phyloP scores from a whole-genome alignment of 208 protist genomes.

The Wallacemonas sp. region DNA sequence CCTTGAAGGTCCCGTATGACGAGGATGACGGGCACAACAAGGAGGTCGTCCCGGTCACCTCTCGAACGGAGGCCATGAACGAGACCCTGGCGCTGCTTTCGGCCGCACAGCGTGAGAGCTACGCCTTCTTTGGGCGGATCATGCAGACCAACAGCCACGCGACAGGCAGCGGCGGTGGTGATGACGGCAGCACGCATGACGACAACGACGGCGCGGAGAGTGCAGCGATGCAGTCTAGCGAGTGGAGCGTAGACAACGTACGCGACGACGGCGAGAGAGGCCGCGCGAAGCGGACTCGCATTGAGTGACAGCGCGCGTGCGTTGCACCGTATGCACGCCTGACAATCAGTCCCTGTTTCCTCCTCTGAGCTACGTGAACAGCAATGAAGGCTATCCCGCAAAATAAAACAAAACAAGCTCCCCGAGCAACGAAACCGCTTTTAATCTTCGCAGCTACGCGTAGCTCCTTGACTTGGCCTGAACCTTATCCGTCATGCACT shows the following conservation, averaged over 20 bases:
- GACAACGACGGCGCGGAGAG: slow-evolving; percentile 12
- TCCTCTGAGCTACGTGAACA: too few relatives aligned
- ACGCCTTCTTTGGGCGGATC: slow-evolving; percentile 60
- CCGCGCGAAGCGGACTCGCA: not conserved
- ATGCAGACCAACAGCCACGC: slow-evolving; percentile 25
- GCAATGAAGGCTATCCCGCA: too few relatives aligned
- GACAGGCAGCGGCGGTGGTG: slow-evolving; percentile 13
- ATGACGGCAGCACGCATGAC: slow-evolving; percentile 8
- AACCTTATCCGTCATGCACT: too few relatives aligned
- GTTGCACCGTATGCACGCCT: too few relatives aligned
- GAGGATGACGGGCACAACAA: slow-evolving; percentile 6
- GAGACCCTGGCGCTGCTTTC: slow-evolving; percentile 51
- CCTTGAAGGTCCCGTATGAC: slow-evolving; percentile 4
- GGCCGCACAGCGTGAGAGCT: slow-evolving; percentile 54
- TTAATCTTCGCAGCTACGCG: too few relatives aligned
- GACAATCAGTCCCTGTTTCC: too few relatives aligned
- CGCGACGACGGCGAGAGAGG: slow-evolving; percentile 7
- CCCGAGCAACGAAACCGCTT: too few relatives aligned
- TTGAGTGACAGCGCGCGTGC: not conserved
- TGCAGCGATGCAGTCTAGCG: slow-evolving; percentile 24
- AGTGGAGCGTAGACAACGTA: slow-evolving; percentile 32
- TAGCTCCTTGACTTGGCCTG: too few relatives aligned
- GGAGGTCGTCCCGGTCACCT: not conserved
- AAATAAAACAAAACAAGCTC: too few relatives aligned
- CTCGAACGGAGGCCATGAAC: slow-evolving; percentile 33